A percentile compares a stretch with the other conserved stretches of the same genome.
Evolutionary conservation across 1,284 basidiomycete species (phyloP).

Genomic region (Filobasidium uniguttulatum): DNA sequence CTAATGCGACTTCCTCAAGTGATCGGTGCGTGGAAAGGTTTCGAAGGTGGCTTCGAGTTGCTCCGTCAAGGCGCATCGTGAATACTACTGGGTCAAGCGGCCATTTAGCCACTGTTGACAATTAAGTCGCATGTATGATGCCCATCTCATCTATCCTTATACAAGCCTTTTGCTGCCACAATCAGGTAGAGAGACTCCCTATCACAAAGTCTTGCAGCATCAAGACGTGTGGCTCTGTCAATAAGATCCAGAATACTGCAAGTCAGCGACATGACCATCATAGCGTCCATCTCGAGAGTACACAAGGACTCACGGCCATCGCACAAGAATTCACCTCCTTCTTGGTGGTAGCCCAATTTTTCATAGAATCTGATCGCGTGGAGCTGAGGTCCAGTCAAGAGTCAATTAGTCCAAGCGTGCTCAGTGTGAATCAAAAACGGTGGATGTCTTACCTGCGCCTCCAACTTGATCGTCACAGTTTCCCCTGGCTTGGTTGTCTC

Average conservation of each 20-base stretch:
- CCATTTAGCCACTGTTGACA: too few relatives aligned
- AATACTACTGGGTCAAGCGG: too few relatives aligned
- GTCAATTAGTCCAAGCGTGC: neutral
- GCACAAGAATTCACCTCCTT: slow-evolving; percentile 52
- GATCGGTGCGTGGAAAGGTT: too few relatives aligned
- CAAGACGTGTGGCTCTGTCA: neutral
- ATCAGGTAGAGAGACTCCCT: too few relatives aligned
- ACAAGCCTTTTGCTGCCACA: too few relatives aligned
- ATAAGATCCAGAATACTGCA: too few relatives aligned
- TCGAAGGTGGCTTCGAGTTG: too few relatives aligned
- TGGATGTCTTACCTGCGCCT: slow-evolving; percentile 25
- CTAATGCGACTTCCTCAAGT: too few relatives aligned
- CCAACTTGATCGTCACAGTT: slow-evolving; percentile 21
- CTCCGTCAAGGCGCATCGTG: too few relatives aligned
- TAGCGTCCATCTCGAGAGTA: neutral
- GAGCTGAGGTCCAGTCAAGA: slow-evolving; percentile 24
- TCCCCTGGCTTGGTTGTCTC: slow-evolving; percentile 4
- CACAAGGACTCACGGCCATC: slow-evolving; percentile 43
- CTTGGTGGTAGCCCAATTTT: slow-evolving; percentile 44
- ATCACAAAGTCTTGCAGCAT: neutral
- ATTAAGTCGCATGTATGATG: too few relatives aligned
- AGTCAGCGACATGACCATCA: neutral
- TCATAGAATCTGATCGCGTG: slow-evolving; percentile 36
- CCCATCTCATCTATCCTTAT: too few relatives aligned
- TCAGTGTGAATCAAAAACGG: neutral